Evolutionary conservation across 1,284 basidiomycete genomes (phyloP), one percentile per base, ranked within the genome.

Genomic region (Cryptococcus sp.): DNA sequence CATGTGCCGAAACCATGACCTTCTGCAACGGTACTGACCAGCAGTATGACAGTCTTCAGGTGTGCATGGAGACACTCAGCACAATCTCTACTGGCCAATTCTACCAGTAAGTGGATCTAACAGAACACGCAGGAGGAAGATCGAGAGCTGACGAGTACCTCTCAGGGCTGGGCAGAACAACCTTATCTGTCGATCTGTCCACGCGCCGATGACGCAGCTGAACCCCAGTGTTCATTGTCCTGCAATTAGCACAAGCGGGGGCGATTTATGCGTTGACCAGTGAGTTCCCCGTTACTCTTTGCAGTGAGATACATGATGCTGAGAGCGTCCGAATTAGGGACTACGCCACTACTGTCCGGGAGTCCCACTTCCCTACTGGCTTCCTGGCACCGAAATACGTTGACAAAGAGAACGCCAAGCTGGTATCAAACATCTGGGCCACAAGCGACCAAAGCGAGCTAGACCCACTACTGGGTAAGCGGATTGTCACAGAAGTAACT

Each of bases 371-470:
- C 53, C 59, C 63, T 17, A 23, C 35, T 35, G 63, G 65, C n/a
- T 65, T 51, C 42, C 50, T 69, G 3, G 67, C 62, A 25, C 62
- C 64, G 0, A 64, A 62, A 50, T 54, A 40, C 20, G 53, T 57
- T n/a, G 63, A 64, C 3, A 55, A 64, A 1, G 62, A 68, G 47
- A 68, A 68, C 57, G 40, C 47, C 25, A 50, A 52, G 15, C 25
- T 54, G 11, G 53, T 62, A 11, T 39, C 20, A 3, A 35, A 41
- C 17, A 47, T 60, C 1, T 19, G 50, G 3, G 54, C 60, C 5
- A 35, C 45, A 35, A 63, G 43, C 39, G 55, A 52, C 19, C 25
- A 38, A 13, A 8, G 17, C 19, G 42, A 15, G 7, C 55, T 65
- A 17, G 39, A 54, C 52, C 52, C 55, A 1, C 43, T 65, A 17